Percentiles rank a stretch among this genome's conserved stretches.
phyloP scores from a whole-genome alignment of 345 rosid genomes.

The Cardiospermum halicacabum region DNA sequence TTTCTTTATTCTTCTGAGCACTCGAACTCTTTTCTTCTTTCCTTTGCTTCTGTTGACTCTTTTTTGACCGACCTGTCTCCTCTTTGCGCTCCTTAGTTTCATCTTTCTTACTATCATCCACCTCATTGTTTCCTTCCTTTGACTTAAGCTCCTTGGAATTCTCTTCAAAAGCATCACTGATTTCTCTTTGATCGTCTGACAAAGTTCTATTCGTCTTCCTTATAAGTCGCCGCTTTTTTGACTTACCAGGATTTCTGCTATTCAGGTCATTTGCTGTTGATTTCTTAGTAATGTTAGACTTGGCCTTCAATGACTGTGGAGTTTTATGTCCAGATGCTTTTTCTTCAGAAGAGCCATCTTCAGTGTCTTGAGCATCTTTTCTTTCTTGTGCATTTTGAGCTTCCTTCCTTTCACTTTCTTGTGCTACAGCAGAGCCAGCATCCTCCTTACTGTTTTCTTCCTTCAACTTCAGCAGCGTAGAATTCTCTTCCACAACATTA shows the following conservation, averaged over 20 bases:
- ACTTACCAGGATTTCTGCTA: conserved; percentile 21
- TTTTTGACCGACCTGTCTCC: neutral
- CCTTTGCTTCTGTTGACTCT: conserved; percentile 6
- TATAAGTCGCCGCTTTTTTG: conserved; percentile 13
- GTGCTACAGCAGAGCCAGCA: too few species aligned
- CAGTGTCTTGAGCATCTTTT: too few species aligned
- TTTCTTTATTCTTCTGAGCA: conserved; percentile 16
- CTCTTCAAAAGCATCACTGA: conserved; percentile 9
- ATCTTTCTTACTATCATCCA: conserved; percentile 12
- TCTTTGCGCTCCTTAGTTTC: conserved; percentile 12
- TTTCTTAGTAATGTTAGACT: conserved; percentile 37
- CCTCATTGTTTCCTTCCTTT: conserved; percentile 22
- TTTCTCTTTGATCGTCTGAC: conserved; percentile 14
- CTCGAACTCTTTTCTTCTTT: conserved; percentile 12
- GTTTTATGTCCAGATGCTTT: conserved; percentile 31
- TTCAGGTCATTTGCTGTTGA: conserved; percentile 27
- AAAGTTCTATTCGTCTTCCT: conserved; percentile 21
- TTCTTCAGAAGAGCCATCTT: conserved; percentile 24
- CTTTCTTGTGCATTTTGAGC: conserved; percentile 26
- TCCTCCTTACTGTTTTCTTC: conserved; percentile 24
- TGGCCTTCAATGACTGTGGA: conserved; percentile 31
- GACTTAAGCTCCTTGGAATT: conserved; percentile 21
- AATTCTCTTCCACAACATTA: conserved; percentile 11
- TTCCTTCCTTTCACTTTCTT: conserved; percentile 24
- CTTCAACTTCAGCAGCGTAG: conserved; percentile 19